Evolutionary conservation across 257 asterid genomes (phyloP).

Genomic region (Perilla frutescens): DNA sequence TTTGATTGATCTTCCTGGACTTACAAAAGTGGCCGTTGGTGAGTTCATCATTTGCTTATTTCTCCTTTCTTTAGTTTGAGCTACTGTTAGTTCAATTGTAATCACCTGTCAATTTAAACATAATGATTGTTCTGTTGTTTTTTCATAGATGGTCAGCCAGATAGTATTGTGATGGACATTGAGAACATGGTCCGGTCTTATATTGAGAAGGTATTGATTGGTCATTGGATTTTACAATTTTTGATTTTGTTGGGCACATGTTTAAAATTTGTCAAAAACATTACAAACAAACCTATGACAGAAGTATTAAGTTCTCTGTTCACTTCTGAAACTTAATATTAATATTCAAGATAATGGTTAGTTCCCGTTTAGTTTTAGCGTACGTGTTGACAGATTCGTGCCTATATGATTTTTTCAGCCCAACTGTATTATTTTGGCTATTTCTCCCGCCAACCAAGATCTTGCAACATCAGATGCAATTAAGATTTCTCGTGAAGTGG

Average conservation of each 20-base stretch:
- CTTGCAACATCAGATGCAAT: constrained; percentile 95
- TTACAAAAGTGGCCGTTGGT: constrained; percentile 98
- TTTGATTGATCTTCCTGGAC: constrained; percentile 96
- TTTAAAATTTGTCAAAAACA: background rate
- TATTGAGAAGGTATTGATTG: constrained; percentile 83
- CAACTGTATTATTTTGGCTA: constrained; percentile 84
- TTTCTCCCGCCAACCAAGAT: constrained; percentile 97
- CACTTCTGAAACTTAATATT: constrained; percentile 15
- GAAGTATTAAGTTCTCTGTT: background rate
- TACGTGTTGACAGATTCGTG: constrained; percentile 24
- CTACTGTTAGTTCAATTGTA: background rate
- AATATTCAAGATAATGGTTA: constrained; percentile 9
- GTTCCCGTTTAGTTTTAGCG: constrained; percentile 22
- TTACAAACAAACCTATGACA: background rate
- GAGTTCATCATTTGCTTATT: constrained; percentile 44
- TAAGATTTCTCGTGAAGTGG: constrained; percentile 88
- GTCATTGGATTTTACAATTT: background rate
- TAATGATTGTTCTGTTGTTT: constrained; percentile 34
- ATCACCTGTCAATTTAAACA: constrained; percentile 1
- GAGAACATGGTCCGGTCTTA: constrained; percentile 95
- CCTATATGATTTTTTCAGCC: constrained; percentile 58
- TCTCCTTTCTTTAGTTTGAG: constrained; percentile 21
- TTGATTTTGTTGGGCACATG: background rate
- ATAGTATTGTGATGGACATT: constrained; percentile 84
- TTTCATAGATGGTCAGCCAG: constrained; percentile 89